phyloP scores from a whole-genome alignment of 2,329 filamentous ascomycete genomes.

The Paraconiothyrium brasiliense region DNA sequence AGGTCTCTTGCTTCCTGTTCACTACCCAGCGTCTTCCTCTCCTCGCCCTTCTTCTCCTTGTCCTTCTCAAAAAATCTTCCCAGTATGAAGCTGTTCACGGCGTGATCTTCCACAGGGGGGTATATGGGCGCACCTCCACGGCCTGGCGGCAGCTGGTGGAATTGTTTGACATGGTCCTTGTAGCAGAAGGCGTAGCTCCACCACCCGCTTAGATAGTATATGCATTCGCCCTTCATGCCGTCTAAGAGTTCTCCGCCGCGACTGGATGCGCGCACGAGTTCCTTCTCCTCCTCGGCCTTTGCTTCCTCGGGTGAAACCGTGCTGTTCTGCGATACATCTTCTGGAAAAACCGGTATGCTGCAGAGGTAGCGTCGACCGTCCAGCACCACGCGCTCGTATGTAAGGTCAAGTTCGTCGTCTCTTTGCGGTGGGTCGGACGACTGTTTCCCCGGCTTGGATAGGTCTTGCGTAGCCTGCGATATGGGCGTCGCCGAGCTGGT shows the following conservation, averaged over 20 bases:
- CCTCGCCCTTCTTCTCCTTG: slow-evolving; percentile 31
- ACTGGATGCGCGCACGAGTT: slow-evolving; percentile 78
- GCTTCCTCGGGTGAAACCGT: slow-evolving; percentile 73
- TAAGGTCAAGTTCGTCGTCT: slow-evolving; percentile 44
- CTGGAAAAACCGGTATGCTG: slow-evolving; percentile 76
- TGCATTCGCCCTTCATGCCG: slow-evolving; percentile 79
- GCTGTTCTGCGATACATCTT: slow-evolving; percentile 62
- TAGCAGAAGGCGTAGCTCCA: slow-evolving; percentile 98
- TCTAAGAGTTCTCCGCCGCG: slow-evolving; percentile 83
- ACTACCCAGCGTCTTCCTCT: slow-evolving; percentile 41
- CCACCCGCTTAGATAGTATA: slow-evolving; percentile 88
- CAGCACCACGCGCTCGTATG: slow-evolving; percentile 79
- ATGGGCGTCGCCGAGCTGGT: slow-evolving; percentile 37
- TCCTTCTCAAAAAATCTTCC: slow-evolving; percentile 65
- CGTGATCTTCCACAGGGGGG: slow-evolving; percentile 79
- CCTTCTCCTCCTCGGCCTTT: slow-evolving; percentile 79
- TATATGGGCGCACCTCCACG: slow-evolving; percentile 72
- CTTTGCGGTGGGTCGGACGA: slow-evolving; percentile 23
- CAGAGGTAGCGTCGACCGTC: slow-evolving; percentile 81
- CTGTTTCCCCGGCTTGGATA: slow-evolving; percentile 42
- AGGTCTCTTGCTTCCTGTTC: slow-evolving; percentile 43
- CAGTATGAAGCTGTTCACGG: slow-evolving; percentile 78
- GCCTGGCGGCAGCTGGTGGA: slow-evolving; percentile 80
- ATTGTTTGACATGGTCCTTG: slow-evolving; percentile 85
- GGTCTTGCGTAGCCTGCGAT: slow-evolving; percentile 48